A percentile compares a stretch with the other conserved stretches of the same genome.
These are phyloP conservation scores for Xerocomellus chrysenteron DNA, from an alignment of 768 basidiomycete genomes.

Conservation along the genomic window DNA sequence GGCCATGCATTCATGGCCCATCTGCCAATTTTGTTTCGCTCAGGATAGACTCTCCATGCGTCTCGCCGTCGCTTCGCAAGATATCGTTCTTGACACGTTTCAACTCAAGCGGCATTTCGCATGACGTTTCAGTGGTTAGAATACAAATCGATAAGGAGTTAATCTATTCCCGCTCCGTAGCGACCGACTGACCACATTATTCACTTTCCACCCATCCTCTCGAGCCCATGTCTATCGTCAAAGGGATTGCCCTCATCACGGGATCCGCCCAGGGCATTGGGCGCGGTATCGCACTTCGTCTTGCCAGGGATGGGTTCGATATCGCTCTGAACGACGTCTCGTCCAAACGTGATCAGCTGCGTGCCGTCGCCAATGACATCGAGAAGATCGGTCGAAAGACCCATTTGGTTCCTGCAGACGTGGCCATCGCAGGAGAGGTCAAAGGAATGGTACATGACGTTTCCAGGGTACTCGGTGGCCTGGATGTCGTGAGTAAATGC, in stretches of 20 bases:
- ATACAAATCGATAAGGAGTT: not conserved
- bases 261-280: slow-evolving; percentile 34
- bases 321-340: slow-evolving; percentile 30
- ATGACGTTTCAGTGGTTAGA: not conserved
- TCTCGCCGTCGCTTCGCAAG: not conserved
- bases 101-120: too few species aligned
- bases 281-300: slow-evolving; percentile 15
- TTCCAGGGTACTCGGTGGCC: slow-evolving; percentile 1
- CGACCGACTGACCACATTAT: too few species aligned
- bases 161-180: not conserved
- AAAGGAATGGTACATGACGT: slow-evolving; percentile 3
- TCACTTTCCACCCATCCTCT: not conserved
- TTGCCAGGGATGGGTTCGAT: slow-evolving; percentile 25
- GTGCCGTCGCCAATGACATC: slow-evolving; percentile 11
- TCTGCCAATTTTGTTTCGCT: not conserved
- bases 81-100: not conserved
- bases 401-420: slow-evolving; percentile 15
- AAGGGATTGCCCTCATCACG: slow-evolving; percentile 32
- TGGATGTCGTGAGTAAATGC: slow-evolving; percentile 6
- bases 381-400: slow-evolving; percentile 12
- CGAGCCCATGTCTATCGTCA: slow-evolving; percentile 15
- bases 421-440: slow-evolving; percentile 4
- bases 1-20: too few species aligned
- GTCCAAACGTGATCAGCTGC: slow-evolving; percentile 12
- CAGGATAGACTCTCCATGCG: not conserved